Conservation (phyloP, 306 rosid genomes). For the Ceratonia siliqua region DNA sequence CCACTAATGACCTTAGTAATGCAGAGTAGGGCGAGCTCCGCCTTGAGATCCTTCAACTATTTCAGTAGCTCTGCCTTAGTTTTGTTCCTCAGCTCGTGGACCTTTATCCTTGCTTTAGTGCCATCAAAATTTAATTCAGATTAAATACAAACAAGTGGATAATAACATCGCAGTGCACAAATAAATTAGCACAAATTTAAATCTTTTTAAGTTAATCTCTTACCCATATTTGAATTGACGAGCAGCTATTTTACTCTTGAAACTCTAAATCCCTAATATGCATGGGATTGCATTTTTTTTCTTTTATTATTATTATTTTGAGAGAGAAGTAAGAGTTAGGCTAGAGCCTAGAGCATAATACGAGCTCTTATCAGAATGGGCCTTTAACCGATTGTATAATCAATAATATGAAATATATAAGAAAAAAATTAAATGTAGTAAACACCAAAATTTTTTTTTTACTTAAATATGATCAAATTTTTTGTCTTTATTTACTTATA, state of each 20-base stretch:
- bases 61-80: slow-evolving; percentile 59
- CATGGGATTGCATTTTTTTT: too few relatives aligned
- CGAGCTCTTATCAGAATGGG: too few relatives aligned
- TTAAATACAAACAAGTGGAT: neutral
- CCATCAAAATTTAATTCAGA: neutral
- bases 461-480: too few relatives aligned
- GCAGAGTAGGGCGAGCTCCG: slow-evolving; percentile 81
- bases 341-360: too few relatives aligned
- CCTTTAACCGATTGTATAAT: too few relatives aligned
- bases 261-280: neutral
- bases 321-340: too few relatives aligned
- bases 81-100: slow-evolving; percentile 81
- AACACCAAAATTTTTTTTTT: too few relatives aligned
- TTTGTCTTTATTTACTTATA: too few relatives aligned
- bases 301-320: too few relatives aligned
- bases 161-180: neutral
- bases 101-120: slow-evolving; percentile 80
- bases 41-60: slow-evolving; percentile 85
- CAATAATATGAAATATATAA: too few relatives aligned
- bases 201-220: neutral
- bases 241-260: neutral
- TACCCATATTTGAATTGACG: slow-evolving; percentile 37
- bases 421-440: too few relatives aligned
- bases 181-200: neutral
- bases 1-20: slow-evolving; percentile 92